A percentile compares a stretch with the other conserved stretches of the same genome.
Evolutionary conservation across 192 early-diverging fungal species (phyloP).

Genomic region (Backusella psychrophila): DNA sequence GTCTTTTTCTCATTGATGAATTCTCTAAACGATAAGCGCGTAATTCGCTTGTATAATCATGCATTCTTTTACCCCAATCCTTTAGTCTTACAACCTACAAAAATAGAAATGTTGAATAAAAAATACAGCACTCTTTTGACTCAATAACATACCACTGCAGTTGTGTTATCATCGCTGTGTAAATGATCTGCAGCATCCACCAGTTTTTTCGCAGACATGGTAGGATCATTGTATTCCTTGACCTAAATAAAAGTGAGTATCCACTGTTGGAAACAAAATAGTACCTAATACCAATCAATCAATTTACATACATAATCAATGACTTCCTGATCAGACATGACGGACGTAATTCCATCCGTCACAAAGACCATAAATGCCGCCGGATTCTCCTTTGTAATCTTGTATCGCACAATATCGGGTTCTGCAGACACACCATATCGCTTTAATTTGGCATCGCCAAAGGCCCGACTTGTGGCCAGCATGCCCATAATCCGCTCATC

Average conservation of each 20-base stretch:
- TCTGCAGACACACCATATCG: slow-evolving; percentile 70
- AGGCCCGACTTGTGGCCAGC: slow-evolving; percentile 63
- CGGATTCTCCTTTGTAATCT: slow-evolving; percentile 51
- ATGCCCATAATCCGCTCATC: slow-evolving; percentile 66
- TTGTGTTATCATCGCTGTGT: slow-evolving; percentile 71
- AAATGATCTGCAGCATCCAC: slow-evolving; percentile 63
- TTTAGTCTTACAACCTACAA: slow-evolving; percentile 63
- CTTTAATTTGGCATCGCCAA: slow-evolving; percentile 71
- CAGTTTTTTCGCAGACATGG: slow-evolving; percentile 51
- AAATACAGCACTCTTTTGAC: too few species aligned
- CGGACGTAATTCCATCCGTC: slow-evolving; percentile 68
- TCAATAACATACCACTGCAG: slow-evolving; percentile 45
- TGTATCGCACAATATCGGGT: slow-evolving; percentile 58
- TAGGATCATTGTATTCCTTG: slow-evolving; percentile 60
- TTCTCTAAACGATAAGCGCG: slow-evolving; percentile 58
- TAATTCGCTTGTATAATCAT: slow-evolving; percentile 63
- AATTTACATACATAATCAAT: slow-evolving; percentile 41
- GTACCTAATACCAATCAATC: background rate
- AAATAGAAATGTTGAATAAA: background rate
- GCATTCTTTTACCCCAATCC: slow-evolving; percentile 66
- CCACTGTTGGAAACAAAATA: background rate
- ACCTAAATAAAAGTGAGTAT: slow-evolving; percentile 17
- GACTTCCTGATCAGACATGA: slow-evolving; percentile 74
- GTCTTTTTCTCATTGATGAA: slow-evolving; percentile 33
- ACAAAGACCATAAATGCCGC: slow-evolving; percentile 68